Evolutionary conservation across 75 land plant genomes (phyloP).

Genomic region (Sequoia sempervirens): DNA sequence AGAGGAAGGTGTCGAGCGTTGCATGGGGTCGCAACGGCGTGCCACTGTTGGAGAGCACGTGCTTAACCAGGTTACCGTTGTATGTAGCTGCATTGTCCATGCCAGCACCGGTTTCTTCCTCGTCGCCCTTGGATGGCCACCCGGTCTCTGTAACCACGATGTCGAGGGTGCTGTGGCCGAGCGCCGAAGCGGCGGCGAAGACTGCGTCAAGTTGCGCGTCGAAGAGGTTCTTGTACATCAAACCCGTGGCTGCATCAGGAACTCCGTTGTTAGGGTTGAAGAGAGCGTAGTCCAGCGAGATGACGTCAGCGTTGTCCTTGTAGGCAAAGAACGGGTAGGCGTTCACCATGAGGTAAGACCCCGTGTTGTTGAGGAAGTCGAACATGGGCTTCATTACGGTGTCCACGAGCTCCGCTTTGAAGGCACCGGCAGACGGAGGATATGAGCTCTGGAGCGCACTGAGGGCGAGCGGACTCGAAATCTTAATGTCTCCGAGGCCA

Average conservation of each 20-base stretch:
- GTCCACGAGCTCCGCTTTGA: slow-evolving; percentile 25
- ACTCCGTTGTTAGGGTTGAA: slow-evolving; percentile 43
- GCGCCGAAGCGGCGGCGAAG: slow-evolving; percentile 50
- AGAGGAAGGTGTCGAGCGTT: slow-evolving; percentile 43
- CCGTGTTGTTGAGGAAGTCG: slow-evolving; percentile 48
- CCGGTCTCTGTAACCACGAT: slow-evolving; percentile 63
- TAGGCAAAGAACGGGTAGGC: slow-evolving; percentile 85
- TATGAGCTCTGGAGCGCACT: slow-evolving; percentile 50
- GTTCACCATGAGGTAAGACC: slow-evolving; percentile 68
- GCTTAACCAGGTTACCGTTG: slow-evolving; percentile 45
- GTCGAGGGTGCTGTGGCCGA: slow-evolving; percentile 32
- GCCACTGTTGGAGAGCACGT: slow-evolving; percentile 29
- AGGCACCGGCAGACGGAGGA: slow-evolving; percentile 62
- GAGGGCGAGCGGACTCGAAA: slow-evolving; percentile 69
- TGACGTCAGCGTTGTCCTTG: slow-evolving; percentile 34
- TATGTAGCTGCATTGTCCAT: slow-evolving; percentile 51
- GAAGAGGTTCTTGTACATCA: slow-evolving; percentile 54
- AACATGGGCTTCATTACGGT: slow-evolving; percentile 53
- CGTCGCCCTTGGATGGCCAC: slow-evolving; percentile 70
- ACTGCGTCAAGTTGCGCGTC: slow-evolving; percentile 88
- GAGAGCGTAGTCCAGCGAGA: slow-evolving; percentile 71
- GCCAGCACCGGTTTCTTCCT: slow-evolving; percentile 42
- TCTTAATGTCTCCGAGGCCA: slow-evolving; percentile 33
- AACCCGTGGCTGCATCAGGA: slow-evolving; percentile 44
- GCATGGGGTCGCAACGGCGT: slow-evolving; percentile 52